phyloP scores from a whole-genome alignment of 495 filamentous ascomycete genomes.

The Pyrenula massariospora region DNA sequence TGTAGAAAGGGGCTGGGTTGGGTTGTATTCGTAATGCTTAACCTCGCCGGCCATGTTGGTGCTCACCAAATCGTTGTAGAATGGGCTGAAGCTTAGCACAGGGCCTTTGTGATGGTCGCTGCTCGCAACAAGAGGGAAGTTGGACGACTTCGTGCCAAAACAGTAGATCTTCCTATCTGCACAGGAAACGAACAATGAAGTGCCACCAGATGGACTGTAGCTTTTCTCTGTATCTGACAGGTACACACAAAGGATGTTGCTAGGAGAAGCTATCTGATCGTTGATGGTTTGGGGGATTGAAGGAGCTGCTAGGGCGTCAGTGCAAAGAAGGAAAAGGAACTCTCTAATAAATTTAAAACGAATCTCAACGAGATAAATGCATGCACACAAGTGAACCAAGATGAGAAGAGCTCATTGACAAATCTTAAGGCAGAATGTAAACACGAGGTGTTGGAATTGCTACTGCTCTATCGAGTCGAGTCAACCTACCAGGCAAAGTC shows the following conservation, averaged over 20 bases:
- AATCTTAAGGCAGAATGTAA: too few species aligned
- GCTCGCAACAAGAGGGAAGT: constrained; percentile 7
- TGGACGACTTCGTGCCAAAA: background rate
- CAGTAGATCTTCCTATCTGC: constrained; percentile 7
- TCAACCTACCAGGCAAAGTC: constrained; percentile 35
- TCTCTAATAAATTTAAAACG: too few species aligned
- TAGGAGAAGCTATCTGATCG: constrained; percentile 26
- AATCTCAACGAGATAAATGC: too few species aligned
- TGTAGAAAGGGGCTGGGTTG: background rate
- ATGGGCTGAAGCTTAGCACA: constrained; percentile 13
- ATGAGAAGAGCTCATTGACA: too few species aligned
- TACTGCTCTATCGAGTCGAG: too few species aligned
- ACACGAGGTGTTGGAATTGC: too few species aligned
- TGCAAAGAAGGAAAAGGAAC: too few species aligned
- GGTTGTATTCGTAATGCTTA: constrained; percentile 24
- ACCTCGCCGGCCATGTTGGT: constrained; percentile 56
- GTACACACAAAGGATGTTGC: constrained; percentile 45
- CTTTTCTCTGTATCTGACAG: constrained; percentile 6
- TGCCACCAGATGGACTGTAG: background rate
- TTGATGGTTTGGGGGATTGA: constrained; percentile 26
- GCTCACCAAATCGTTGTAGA: constrained; percentile 26
- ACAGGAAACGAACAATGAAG: background rate
- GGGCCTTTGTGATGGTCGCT: constrained; percentile 10
- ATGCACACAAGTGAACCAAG: too few species aligned
- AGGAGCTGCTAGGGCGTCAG: constrained; percentile 29